Evolutionary conservation across 805 yeast species (phyloP).

Genomic region (Saturnispora hagleri): DNA sequence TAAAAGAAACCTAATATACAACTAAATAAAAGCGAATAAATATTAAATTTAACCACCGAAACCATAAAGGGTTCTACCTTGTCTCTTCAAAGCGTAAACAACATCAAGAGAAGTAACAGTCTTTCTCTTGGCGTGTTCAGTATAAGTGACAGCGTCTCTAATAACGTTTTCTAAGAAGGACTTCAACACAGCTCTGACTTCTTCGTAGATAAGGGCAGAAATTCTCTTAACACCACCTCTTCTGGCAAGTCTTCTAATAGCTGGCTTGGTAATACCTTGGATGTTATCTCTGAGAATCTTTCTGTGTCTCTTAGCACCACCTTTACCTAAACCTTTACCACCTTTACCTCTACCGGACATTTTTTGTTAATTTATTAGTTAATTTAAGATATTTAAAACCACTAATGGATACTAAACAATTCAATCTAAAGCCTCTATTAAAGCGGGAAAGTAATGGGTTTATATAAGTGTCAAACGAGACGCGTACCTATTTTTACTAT

Average conservation of each 20-base stretch:
- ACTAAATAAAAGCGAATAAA: constrained; percentile 4
- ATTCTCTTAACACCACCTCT: constrained; percentile 99
- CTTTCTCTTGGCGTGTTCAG: constrained; percentile 99
- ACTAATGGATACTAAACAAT: constrained; percentile 8
- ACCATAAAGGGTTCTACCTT: constrained; percentile 99
- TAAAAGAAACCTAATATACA: constrained; percentile 9
- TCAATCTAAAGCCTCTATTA: background rate
- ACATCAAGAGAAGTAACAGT: constrained; percentile 98
- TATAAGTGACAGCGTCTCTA: constrained; percentile 98
- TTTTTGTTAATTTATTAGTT: constrained; percentile 17
- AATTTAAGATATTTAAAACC: constrained; percentile 7
- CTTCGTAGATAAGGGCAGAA: constrained; percentile 97
- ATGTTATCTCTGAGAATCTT: constrained; percentile 98
- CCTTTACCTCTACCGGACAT: constrained; percentile 99
- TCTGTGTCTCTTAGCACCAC: constrained; percentile 99
- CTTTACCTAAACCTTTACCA: constrained; percentile 99
- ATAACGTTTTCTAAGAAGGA: constrained; percentile 94
- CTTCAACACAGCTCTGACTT: constrained; percentile 94
- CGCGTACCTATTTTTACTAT: background rate
- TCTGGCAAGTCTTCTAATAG: constrained; percentile 99
- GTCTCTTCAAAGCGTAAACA: constrained; percentile 99
- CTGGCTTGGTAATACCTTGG: constrained; percentile 99
- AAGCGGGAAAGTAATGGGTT: background rate
- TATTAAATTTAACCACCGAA: constrained; percentile 83
- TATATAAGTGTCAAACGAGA: background rate